phyloP scores from a whole-genome alignment of 192 early-diverging fungal genomes.

The Coemansia umbellata region DNA sequence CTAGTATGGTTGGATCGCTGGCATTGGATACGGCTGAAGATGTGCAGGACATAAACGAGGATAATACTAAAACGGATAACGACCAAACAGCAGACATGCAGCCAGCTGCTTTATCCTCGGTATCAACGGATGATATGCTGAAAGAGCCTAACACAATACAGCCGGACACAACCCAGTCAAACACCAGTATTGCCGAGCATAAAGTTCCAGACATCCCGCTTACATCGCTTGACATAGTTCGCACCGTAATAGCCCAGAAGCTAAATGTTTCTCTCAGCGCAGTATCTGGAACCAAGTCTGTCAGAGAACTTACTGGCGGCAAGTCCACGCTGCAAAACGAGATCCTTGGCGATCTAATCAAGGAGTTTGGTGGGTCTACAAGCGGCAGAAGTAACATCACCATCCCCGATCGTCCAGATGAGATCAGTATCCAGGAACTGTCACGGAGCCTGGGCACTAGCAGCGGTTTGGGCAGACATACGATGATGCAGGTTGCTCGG shows the following conservation, averaged over 20 bases:
- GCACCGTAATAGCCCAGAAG: slow-evolving; percentile 85
- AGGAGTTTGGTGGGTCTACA: slow-evolving; percentile 77
- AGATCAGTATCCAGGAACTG: slow-evolving; percentile 80
- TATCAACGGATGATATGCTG: too few species aligned
- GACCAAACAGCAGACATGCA: too few species aligned
- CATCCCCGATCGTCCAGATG: slow-evolving; percentile 86
- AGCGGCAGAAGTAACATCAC: slow-evolving; percentile 50
- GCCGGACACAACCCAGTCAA: too few species aligned
- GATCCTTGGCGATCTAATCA: slow-evolving; percentile 90
- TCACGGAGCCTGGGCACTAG: slow-evolving; percentile 68
- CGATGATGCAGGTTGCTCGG: slow-evolving; percentile 70
- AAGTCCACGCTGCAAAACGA: slow-evolving; percentile 97
- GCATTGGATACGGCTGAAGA: too few species aligned
- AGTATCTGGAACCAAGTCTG: slow-evolving; percentile 55
- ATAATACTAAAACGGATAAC: too few species aligned
- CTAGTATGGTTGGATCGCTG: slow-evolving; percentile 64
- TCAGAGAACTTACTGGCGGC: slow-evolving; percentile 86
- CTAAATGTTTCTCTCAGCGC: slow-evolving; percentile 77
- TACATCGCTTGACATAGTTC: slow-evolving; percentile 74
- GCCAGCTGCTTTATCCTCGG: too few species aligned
- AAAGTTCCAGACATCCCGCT: slow-evolving; percentile 83
- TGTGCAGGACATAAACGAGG: too few species aligned
- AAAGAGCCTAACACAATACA: too few species aligned
- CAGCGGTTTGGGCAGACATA: slow-evolving; percentile 79
- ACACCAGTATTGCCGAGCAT: too few species aligned